Base-by-base conservation (phyloP, 2,329 filamentous ascomycete genomes). In the Fusarium oligoseptatum region DNA sequence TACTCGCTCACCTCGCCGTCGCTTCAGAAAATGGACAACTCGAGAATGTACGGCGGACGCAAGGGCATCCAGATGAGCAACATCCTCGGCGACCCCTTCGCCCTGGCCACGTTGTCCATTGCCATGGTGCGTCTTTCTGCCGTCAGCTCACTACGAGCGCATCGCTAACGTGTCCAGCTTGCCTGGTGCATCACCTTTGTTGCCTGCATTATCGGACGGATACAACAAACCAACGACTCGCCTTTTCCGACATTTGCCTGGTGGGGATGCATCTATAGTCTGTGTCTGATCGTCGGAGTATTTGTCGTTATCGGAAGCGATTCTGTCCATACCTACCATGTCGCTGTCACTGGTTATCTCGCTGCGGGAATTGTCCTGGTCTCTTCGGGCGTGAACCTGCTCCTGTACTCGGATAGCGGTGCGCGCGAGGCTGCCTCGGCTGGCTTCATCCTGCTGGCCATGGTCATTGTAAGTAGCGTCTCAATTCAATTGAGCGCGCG, bases 121-220 rank as follows among this genome's bases (percentile, higher is more conserved):
- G 91, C 93, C 73, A 88, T 94, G 81, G 96, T 98, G 91, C 84
- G 95, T 90, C 66, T 32, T 52, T 62, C 43, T 17, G 60, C 22
- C 34, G 34, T 37, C 43, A 22, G 36, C 32, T 50, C 20, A 17
- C 15, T 50, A 24, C 37, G 20, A 27, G 17, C 15, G n/a, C 32
- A 60, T 61, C 52, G 68, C 76, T 80, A 78, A 80, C 75, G 48
- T 27, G 14, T 45, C 7, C 82, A 98, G 96, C 92, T 98, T 74
- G 96, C 95, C 68, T 99, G 97, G 97, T 84, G 98, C 76, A 98
- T 99, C 80, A 91, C 95, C 55, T 97, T 98, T 83, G 90, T 98
- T 80, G 89, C 92, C 73, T 96, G 94, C 70, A 92, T 98, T 81
- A 91, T 98, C 77, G 92, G 92, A 45, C 87, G 90, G 67, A 80